A percentile compares a stretch with the other conserved stretches of the same genome.
These are phyloP conservation scores for Lactifluus piperatus DNA, from an alignment of 768 basidiomycete genomes.

Conservation along the genomic window DNA sequence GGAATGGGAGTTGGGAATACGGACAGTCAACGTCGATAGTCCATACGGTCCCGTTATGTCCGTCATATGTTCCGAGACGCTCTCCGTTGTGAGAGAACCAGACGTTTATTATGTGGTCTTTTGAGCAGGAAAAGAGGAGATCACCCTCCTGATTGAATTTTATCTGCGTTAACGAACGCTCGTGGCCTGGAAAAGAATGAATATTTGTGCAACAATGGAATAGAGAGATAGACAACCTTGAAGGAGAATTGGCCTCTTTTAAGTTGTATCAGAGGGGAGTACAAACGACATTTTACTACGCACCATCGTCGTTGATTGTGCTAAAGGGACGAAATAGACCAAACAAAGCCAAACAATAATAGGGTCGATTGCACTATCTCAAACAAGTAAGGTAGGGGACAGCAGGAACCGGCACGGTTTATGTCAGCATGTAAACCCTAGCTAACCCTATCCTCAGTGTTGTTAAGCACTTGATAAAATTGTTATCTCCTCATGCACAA, in stretches of 20 bases:
- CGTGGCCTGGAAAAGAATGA: slow-evolving; percentile 59
- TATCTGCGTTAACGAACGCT: slow-evolving; percentile 95
- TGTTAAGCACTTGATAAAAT: too few relatives aligned
- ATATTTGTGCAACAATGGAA: not conserved
- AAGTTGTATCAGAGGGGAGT: not conserved
- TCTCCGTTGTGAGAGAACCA: slow-evolving; percentile 99
- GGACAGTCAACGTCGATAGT: slow-evolving; percentile 92
- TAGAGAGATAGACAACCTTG: not conserved
- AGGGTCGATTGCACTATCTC: too few relatives aligned
- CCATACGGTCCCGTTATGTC: slow-evolving; percentile 96
- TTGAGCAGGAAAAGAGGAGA: slow-evolving; percentile 90
- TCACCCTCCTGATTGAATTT: slow-evolving; percentile 97
- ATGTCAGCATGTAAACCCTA: too few relatives aligned
- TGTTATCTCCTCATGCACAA: too few relatives aligned
- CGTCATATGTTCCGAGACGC: slow-evolving; percentile 91
- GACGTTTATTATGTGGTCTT: slow-evolving; percentile 91
- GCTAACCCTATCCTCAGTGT: too few relatives aligned
- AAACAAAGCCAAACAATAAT: not conserved
- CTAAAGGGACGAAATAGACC: not conserved
- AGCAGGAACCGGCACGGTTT: too few relatives aligned
- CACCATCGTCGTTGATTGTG: not conserved
- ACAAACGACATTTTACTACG: not conserved
- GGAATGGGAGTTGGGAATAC: slow-evolving; percentile 23
- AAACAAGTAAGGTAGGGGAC: too few relatives aligned
- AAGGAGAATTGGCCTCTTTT: slow-evolving; percentile 9